Evolutionary conservation across 768 basidiomycete species (phyloP).

Genomic region (Tulasnella sp.): DNA sequence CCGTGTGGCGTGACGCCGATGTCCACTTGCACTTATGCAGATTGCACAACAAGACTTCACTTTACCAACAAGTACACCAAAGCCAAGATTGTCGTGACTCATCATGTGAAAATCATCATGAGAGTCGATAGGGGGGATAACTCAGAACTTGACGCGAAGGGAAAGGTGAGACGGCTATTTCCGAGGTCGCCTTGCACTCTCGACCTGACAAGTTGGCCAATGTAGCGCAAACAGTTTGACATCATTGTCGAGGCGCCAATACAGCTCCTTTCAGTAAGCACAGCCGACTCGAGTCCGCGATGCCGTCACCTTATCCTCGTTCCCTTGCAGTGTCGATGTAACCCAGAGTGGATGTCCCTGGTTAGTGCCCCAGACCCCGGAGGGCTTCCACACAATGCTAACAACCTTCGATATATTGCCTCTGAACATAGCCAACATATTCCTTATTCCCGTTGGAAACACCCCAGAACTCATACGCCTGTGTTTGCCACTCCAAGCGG

Average conservation of each 20-base stretch:
- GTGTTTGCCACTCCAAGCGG: constrained; percentile 1
- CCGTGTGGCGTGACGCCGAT: not conserved
- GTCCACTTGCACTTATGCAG: constrained; percentile 8
- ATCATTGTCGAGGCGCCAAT: constrained; percentile 80
- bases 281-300: not conserved
- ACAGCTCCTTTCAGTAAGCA: constrained; percentile 74
- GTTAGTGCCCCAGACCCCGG: not conserved
- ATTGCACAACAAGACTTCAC: constrained; percentile 42
- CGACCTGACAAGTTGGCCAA: not conserved
- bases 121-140: constrained; percentile 79
- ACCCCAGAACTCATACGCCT: not conserved
- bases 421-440: constrained; percentile 10
- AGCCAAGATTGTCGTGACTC: constrained; percentile 66
- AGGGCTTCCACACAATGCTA: not conserved
- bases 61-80: constrained; percentile 74
- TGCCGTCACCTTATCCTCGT: constrained; percentile 1
- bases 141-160: constrained; percentile 50
- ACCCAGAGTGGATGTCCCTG: constrained; percentile 68
- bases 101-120: constrained; percentile 73
- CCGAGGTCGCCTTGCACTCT: not conserved
- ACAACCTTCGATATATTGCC: not conserved
- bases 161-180: constrained; percentile 40
- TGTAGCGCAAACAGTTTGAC: constrained; percentile 62
- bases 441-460: constrained; percentile 14
- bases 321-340: constrained; percentile 62